Evolutionary conservation across 2,329 filamentous ascomycete genomes (phyloP).

Genomic region (Rutstroemia sp.): DNA sequence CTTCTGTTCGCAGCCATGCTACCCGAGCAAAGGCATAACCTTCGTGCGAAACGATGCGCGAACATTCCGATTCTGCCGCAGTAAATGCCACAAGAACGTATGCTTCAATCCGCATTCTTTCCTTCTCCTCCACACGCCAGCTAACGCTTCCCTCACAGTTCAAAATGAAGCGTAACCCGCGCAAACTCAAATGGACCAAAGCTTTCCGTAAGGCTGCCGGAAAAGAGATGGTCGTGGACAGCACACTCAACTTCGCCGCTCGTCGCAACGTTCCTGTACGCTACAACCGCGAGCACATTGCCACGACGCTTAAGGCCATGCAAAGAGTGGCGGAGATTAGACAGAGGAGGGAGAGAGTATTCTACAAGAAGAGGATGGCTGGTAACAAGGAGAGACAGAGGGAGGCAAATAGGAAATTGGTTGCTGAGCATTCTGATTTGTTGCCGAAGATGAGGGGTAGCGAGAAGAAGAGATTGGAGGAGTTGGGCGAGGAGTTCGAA

Average conservation of each 20-base stretch:
- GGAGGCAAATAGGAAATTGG: slow-evolving; percentile 75
- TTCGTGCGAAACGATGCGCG: slow-evolving; percentile 35
- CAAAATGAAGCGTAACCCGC: slow-evolving; percentile 97
- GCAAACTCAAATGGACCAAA: slow-evolving; percentile 97
- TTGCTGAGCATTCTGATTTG: slow-evolving; percentile 87
- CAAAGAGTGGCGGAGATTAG: slow-evolving; percentile 82
- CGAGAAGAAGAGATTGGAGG: slow-evolving; percentile 52
- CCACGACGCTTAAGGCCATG: slow-evolving; percentile 88
- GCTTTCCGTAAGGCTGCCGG: slow-evolving; percentile 77
- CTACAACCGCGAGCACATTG: slow-evolving; percentile 89
- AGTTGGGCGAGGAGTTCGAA: slow-evolving; percentile 35
- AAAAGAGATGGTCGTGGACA: slow-evolving; percentile 89
- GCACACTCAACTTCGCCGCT: slow-evolving; percentile 83
- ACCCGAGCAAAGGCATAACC: slow-evolving; percentile 53
- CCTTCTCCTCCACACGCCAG: not conserved
- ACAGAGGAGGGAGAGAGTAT: slow-evolving; percentile 73
- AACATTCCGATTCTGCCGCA: slow-evolving; percentile 49
- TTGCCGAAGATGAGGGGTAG: slow-evolving; percentile 64
- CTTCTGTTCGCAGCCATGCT: slow-evolving; percentile 63
- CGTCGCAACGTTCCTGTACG: slow-evolving; percentile 90
- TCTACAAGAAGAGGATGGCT: slow-evolving; percentile 90
- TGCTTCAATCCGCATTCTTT: not conserved
- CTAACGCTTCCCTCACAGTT: slow-evolving; percentile 42
- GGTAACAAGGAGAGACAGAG: slow-evolving; percentile 81
- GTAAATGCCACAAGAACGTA: slow-evolving; percentile 40